Evolutionary conservation across 306 rosid genomes (phyloP).

Genomic region (Inga oerstediana): DNA sequence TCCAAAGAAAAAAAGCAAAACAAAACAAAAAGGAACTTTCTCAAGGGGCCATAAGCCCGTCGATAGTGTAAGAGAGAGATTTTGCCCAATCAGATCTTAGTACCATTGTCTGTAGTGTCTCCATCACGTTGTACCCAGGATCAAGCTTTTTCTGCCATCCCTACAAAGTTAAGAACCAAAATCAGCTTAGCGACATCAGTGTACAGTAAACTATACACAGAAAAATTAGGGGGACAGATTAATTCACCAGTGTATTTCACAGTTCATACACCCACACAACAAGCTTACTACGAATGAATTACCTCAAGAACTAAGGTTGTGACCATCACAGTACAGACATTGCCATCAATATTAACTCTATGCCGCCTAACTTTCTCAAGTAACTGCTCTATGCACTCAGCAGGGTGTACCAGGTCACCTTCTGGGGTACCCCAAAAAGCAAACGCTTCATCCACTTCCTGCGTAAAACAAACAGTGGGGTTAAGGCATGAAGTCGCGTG

Average conservation of each 20-base stretch:
- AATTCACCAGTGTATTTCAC: not conserved
- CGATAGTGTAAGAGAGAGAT: slow-evolving; percentile 89
- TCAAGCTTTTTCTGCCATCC: slow-evolving; percentile 99
- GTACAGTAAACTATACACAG: not conserved
- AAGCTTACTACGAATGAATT: slow-evolving; percentile 31
- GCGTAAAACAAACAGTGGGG: slow-evolving; percentile 32
- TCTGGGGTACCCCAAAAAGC: slow-evolving; percentile 95
- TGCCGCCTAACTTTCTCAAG: slow-evolving; percentile 97
- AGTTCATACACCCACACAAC: not conserved
- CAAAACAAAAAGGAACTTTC: slow-evolving; percentile 14
- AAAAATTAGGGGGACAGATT: not conserved
- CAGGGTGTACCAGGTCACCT: slow-evolving; percentile 95
- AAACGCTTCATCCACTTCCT: slow-evolving; percentile 88
- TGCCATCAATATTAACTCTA: slow-evolving; percentile 94
- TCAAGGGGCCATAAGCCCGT: slow-evolving; percentile 98
- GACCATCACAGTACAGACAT: slow-evolving; percentile 97
- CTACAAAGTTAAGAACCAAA: slow-evolving; percentile 48
- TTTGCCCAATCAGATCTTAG: slow-evolving; percentile 97
- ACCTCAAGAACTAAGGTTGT: slow-evolving; percentile 96
- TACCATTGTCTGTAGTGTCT: slow-evolving; percentile 86
- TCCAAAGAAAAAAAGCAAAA: slow-evolving; percentile 35
- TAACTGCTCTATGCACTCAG: slow-evolving; percentile 96
- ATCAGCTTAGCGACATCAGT: slow-evolving; percentile 26
- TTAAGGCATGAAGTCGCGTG: slow-evolving; percentile 3
- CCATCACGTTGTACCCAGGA: slow-evolving; percentile 88